These are phyloP conservation scores for Wickerhamomyces sp. DNA, from an alignment of 1,139 yeast species.

Conservation along the genomic window DNA sequence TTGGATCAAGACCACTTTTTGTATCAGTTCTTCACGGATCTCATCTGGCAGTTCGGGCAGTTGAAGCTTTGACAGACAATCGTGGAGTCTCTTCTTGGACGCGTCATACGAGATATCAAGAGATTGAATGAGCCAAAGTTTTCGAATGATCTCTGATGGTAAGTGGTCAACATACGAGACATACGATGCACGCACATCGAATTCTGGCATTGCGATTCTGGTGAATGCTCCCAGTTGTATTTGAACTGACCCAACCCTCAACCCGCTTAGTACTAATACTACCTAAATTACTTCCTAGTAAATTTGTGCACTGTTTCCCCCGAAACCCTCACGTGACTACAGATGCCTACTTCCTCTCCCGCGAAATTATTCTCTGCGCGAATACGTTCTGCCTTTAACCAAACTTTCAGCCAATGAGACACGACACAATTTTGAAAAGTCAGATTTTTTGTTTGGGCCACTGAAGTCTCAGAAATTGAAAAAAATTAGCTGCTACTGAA, in stretches of 20 bases:
- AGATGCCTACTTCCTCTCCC: no score
- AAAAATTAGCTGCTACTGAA: constrained; percentile 3
- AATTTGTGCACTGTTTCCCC: no score
- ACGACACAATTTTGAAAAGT: constrained; percentile 1
- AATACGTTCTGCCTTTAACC: no score
- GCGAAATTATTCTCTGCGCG: constrained; percentile 1
- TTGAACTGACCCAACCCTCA: no score
- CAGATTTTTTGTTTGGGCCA: constrained; percentile 2
- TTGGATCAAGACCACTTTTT: no score
- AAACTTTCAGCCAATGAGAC: constrained; percentile 10
- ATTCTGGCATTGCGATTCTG: constrained; percentile 13
- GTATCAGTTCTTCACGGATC: background rate
- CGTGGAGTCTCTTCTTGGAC: constrained; percentile 12
- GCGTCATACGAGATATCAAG: constrained; percentile 28
- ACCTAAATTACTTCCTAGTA: no score
- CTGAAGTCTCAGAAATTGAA: no score
- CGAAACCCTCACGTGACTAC: no score
- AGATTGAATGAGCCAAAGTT: constrained; percentile 42
- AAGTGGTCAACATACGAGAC: constrained; percentile 38
- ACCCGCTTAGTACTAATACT: no score
- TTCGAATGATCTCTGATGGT: constrained; percentile 43
- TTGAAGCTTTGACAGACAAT: constrained; percentile 5
- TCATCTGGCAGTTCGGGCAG: background rate
- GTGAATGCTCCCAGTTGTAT: no score
- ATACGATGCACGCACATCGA: constrained; percentile 23